Evolutionary conservation across 129 eudicot genomes (phyloP), one percentile per base, ranked within the genome.

Genomic region (Smallanthus sonchifolius): DNA sequence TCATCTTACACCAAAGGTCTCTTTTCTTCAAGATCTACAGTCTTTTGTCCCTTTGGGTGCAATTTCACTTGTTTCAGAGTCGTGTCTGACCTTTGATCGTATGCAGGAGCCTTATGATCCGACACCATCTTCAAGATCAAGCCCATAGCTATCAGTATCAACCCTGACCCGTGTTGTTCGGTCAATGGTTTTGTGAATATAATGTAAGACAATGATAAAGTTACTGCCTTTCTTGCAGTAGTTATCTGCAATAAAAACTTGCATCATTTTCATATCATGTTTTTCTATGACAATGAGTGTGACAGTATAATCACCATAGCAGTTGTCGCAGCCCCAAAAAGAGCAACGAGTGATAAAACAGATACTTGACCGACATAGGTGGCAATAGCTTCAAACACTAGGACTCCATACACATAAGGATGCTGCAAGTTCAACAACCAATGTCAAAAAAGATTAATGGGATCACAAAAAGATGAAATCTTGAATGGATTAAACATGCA

Each of bases 321-420:
- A 34, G 88, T 84, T 69, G 88, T 87, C 55, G 92, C 88, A 40
- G 92, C 88, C 73, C 92, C 92, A 42, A 87, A 84, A 24, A 87
- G 74, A 37, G 92, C 92, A 68, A 87, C 84, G 44, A 87, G 84
- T 16, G 92, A 87, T 76, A 87, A 45, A 73, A 87, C 92, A 17
- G 85, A 84, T 75, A 87, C 88, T 77, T 87, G 88, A 6, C 86
- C 92, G 3, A 87, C 17, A 55, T 79, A 87, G 24, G 88, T 87
- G 60, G 92, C 92, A 86, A 84, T 79, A 30, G 86, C 88, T 84
- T 87, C 92, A 69, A 87, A 87, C 35, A 87, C 85, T 2, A 87
- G 79, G 52, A 87, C 92, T 9, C 88, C 88, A 45, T 87, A 87
- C 10, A 87, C 86, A 17, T 84, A 87, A 6, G 88, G 92, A 84